Evolutionary conservation across 2,329 filamentous ascomycete genomes (phyloP).

Genomic region (Acephala macrosclerotiorum): DNA sequence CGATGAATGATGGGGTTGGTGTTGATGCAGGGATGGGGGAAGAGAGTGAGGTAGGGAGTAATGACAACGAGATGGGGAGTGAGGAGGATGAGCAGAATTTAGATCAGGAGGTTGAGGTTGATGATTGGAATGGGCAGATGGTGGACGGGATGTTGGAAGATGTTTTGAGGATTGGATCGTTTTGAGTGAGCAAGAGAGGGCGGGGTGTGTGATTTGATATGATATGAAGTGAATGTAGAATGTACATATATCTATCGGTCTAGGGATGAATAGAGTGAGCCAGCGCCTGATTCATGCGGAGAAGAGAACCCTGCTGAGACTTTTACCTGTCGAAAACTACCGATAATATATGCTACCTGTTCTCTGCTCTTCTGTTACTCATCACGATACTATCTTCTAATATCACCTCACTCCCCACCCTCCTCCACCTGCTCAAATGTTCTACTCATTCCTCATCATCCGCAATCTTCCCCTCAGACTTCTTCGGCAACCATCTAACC

Average conservation of each 20-base stretch:
- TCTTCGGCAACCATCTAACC: conserved; percentile 46
- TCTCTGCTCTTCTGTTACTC: no score
- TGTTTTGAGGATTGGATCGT: conserved; percentile 8
- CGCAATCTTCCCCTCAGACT: conserved; percentile 36
- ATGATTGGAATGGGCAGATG: conserved; percentile 12
- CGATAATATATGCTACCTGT: not conserved
- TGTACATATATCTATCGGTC: not conserved
- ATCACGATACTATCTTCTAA: not conserved
- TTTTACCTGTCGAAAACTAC: not conserved
- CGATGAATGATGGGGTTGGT: not conserved
- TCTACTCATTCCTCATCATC: conserved; percentile 1
- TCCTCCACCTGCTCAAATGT: not conserved
- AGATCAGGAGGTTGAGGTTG: not conserved
- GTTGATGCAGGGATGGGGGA: not conserved
- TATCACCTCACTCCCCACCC: not conserved
- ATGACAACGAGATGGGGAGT: not conserved
- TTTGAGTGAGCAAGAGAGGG: not conserved
- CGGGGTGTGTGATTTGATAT: not conserved
- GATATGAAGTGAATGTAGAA: not conserved
- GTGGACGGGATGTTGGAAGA: conserved; percentile 18
- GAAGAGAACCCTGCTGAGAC: not conserved
- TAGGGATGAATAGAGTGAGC: not conserved
- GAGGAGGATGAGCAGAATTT: not conserved
- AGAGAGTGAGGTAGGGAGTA: not conserved
- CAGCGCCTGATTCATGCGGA: not conserved